Evolutionary conservation across 2,329 filamentous ascomycete genomes (phyloP).

Genomic region (Cercospora janseana): DNA sequence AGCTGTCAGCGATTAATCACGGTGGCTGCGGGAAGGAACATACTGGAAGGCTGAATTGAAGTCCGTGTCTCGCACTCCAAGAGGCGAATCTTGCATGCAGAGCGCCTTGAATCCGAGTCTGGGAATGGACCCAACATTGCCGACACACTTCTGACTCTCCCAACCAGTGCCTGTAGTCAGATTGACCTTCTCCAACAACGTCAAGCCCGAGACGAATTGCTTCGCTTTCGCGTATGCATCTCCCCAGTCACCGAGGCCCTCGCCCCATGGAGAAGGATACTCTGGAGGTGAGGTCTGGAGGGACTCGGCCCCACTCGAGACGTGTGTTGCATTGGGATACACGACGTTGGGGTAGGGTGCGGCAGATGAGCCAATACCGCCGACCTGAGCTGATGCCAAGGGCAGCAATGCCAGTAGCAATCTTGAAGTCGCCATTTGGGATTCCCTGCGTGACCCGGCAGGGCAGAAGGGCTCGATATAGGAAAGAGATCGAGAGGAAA

Average conservation of each 20-base stretch:
- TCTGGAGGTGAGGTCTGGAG: neutral
- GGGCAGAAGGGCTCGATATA: too few species aligned
- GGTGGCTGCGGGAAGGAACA: constrained; percentile 42
- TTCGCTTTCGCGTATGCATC: constrained; percentile 43
- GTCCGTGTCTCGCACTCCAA: constrained; percentile 61
- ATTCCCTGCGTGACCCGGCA: too few species aligned
- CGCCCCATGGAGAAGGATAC: constrained; percentile 4
- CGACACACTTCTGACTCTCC: constrained; percentile 42
- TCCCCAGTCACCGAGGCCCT: constrained; percentile 49
- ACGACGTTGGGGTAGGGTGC: neutral
- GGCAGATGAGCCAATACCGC: neutral
- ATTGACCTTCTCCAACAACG: constrained; percentile 41
- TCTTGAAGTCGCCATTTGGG: neutral
- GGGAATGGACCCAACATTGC: constrained; percentile 55
- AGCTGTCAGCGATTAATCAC: constrained; percentile 38
- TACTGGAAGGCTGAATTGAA: constrained; percentile 40
- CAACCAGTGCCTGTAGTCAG: constrained; percentile 50
- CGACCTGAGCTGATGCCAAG: neutral
- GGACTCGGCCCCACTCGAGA: neutral
- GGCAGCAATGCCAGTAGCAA: constrained; percentile 2
- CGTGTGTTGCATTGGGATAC: neutral
- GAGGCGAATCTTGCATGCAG: constrained; percentile 23
- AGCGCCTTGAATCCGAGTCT: constrained; percentile 1
- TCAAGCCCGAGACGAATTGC: constrained; percentile 41
- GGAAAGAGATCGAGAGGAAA: too few species aligned